Percentiles rank a stretch among this genome's conserved stretches.
Conservation (phyloP, 495 filamentous ascomycete genomes). For the Monascus purpureus region DNA sequence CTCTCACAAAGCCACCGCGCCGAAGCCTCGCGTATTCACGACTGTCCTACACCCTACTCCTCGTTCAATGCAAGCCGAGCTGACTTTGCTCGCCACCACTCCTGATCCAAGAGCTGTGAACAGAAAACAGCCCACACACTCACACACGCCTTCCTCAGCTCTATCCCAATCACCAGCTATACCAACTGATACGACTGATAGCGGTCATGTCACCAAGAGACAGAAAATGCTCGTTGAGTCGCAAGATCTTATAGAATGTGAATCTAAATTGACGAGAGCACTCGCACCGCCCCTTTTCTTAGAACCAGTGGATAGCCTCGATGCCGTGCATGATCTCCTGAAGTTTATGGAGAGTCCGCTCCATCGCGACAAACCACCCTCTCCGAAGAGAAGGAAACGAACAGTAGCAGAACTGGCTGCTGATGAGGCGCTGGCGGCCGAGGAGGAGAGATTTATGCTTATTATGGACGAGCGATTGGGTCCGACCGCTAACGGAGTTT, state of each 20-base stretch:
- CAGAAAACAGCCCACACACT: slow-evolving; percentile 26
- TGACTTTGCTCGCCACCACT: slow-evolving; percentile 61
- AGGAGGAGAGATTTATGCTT: slow-evolving; percentile 84
- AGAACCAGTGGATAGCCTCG: slow-evolving; percentile 52
- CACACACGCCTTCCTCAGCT: slow-evolving; percentile 33
- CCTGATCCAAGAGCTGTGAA: slow-evolving; percentile 38
- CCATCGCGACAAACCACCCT: slow-evolving; percentile 59
- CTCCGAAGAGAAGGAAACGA: slow-evolving; percentile 80
- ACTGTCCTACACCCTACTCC: slow-evolving; percentile 77
- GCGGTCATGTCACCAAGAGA: slow-evolving; percentile 48
- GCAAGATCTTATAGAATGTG: slow-evolving; percentile 54
- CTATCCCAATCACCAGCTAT: slow-evolving; percentile 52
- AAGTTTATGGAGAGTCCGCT: slow-evolving; percentile 59
- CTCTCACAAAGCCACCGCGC: slow-evolving; percentile 31
- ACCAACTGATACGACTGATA: slow-evolving; percentile 35
- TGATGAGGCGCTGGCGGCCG: slow-evolving; percentile 79
- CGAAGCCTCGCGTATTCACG: slow-evolving; percentile 54
- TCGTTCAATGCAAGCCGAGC: slow-evolving; percentile 56
- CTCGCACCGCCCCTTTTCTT: slow-evolving; percentile 65
- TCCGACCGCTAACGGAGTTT: slow-evolving; percentile 39
- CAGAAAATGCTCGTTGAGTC: slow-evolving; percentile 67
- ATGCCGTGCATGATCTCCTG: slow-evolving; percentile 54
- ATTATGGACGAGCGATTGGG: slow-evolving; percentile 76
- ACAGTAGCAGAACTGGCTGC: slow-evolving; percentile 89
- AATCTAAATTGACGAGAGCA: slow-evolving; percentile 53